phyloP scores from a whole-genome alignment of 306 rosid species.

The Cicer bijugum region DNA sequence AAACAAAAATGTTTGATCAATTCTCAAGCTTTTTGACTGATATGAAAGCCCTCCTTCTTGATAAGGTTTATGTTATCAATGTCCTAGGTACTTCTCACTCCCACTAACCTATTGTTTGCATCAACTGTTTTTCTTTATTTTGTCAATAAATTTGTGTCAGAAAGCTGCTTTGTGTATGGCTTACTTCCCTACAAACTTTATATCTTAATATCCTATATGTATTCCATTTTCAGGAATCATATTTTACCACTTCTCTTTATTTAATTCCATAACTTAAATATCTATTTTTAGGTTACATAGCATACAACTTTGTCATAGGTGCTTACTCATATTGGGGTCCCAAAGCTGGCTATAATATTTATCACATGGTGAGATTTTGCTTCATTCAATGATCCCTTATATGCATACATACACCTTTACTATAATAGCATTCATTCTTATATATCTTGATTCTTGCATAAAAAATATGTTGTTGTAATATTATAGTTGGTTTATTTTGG shows the following conservation, averaged over 20 bases:
- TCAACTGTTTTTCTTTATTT: conserved; percentile 28
- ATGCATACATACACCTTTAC: conserved; percentile 3
- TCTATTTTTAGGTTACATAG: conserved; percentile 62
- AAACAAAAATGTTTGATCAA: conserved; percentile 36
- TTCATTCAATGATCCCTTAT: conserved; percentile 14
- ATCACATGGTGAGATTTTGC: conserved; percentile 68
- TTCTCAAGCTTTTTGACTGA: conserved; percentile 60
- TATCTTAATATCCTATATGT: neutral
- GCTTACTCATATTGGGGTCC: conserved; percentile 97
- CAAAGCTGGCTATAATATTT: conserved; percentile 77
- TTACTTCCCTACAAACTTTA: conserved; percentile 15
- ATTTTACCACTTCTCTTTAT: conserved; percentile 6
- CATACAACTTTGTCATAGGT: conserved; percentile 81
- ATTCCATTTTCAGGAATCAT: conserved; percentile 22
- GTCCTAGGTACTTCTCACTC: conserved; percentile 68
- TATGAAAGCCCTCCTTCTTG: conserved; percentile 64
- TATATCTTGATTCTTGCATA: neutral
- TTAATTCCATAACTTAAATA: conserved; percentile 37
- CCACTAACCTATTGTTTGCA: conserved; percentile 34
- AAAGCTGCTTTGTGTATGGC: conserved; percentile 31
- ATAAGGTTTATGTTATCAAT: conserved; percentile 70
- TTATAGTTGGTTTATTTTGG: conserved; percentile 44
- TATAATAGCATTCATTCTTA: conserved; percentile 3
- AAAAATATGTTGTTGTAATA: too few species aligned
- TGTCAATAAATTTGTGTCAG: conserved; percentile 24